These are phyloP conservation scores for Camellia japonica DNA, from an alignment of 148 eudicot species.

Conservation along the genomic window DNA sequence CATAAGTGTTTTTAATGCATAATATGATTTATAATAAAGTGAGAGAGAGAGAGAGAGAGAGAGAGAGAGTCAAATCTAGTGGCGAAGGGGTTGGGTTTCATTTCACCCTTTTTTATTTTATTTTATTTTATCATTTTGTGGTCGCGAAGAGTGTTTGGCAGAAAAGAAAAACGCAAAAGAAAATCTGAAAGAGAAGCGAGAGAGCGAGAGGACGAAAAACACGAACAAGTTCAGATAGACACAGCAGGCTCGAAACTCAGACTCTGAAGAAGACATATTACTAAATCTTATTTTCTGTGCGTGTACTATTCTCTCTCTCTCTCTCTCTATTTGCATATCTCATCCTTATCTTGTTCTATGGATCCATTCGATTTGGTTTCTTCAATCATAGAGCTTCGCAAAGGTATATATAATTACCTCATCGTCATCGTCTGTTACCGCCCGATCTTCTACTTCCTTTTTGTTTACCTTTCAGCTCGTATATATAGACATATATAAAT, in stretches of 20 bases:
- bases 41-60: too few relatives aligned
- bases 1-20: too few relatives aligned
- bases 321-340: neutral
- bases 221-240: neutral
- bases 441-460: conserved; percentile 22
- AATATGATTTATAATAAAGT: too few relatives aligned
- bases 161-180: neutral
- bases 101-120: neutral
- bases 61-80: conserved; percentile 16
- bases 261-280: too few relatives aligned
- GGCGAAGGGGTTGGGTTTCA: conserved; percentile 14
- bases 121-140: conserved; percentile 1
- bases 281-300: too few relatives aligned
- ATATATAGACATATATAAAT: neutral
- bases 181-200: neutral
- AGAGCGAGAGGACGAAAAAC: neutral
- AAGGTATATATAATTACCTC: conserved; percentile 32
- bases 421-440: neutral
- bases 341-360: conserved; percentile 24
- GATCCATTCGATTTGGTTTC: conserved; percentile 35
- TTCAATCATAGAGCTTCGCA: conserved; percentile 42
- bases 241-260: neutral
- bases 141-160: conserved; percentile 3
- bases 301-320: neutral
- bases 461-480: neutral